Conservation (phyloP, 192 early-diverging fungal species). For the Allomyces macrogynus region DNA sequence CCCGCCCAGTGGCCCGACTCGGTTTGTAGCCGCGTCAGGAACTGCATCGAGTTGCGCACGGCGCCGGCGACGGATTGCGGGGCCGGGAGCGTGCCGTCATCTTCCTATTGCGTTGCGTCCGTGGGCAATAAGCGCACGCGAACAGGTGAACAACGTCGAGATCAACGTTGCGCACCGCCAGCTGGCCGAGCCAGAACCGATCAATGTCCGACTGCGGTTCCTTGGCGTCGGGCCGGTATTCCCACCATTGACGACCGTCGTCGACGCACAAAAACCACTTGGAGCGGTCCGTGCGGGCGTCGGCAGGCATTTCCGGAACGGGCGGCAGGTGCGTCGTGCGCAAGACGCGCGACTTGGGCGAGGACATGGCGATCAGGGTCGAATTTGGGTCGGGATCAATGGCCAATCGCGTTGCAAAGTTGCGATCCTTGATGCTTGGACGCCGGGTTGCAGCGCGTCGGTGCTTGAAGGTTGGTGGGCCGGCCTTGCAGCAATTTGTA, state of each 20-base stretch:
- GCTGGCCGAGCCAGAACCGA: conserved; percentile 73
- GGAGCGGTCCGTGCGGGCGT: conserved; percentile 41
- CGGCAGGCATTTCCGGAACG: not conserved
- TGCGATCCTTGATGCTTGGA: no score
- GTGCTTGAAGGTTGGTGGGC: no score
- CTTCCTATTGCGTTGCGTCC: conserved; percentile 15
- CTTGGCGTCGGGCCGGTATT: conserved; percentile 35
- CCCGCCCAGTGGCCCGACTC: conserved; percentile 77
- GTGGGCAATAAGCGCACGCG: not conserved
- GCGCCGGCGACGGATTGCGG: conserved; percentile 52
- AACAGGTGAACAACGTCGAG: not conserved
- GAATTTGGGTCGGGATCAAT: no score
- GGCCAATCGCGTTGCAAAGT: no score
- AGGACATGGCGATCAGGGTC: no score
- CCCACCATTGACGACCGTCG: conserved; percentile 82
- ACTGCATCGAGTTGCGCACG: conserved; percentile 81
- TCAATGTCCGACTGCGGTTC: conserved; percentile 59
- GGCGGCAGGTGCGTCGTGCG: not conserved
- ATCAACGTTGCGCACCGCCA: conserved; percentile 15
- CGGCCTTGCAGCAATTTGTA: no score
- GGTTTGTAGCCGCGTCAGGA: conserved; percentile 70
- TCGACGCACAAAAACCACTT: conserved; percentile 72
- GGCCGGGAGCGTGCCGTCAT: conserved; percentile 23
- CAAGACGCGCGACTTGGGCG: no score
- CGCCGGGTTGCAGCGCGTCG: no score